Conservation (phyloP, 73 alveolate species). For the Paramecium primaurelia region DNA sequence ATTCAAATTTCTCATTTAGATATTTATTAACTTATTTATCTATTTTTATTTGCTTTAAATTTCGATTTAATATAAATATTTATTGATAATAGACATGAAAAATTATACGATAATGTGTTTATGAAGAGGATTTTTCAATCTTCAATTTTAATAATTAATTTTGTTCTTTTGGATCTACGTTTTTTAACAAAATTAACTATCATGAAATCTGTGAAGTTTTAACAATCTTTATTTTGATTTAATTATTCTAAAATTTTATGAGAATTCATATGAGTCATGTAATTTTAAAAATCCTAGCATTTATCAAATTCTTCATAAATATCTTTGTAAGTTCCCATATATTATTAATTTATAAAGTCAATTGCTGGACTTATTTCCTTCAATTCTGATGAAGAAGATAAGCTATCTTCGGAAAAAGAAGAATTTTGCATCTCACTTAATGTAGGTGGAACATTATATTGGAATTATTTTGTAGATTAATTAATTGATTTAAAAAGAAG, state of each 20-base stretch:
- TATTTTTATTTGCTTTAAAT: too few relatives aligned
- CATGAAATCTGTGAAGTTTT: not conserved
- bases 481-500: not conserved
- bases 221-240: not conserved
- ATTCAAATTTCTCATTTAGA: not conserved
- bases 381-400: not conserved
- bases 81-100: too few relatives aligned
- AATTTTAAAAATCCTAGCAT: not conserved
- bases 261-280: not conserved
- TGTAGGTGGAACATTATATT: not conserved
- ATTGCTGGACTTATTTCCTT: not conserved
- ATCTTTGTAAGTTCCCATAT: not conserved
- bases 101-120: not conserved
- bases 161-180: not conserved
- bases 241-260: not conserved
- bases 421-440: not conserved
- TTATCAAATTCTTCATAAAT: constrained; percentile 6
- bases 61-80: too few relatives aligned
- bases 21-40: not conserved
- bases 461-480: not conserved
- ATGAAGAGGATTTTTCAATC: not conserved
- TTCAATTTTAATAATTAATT: not conserved
- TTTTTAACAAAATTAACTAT: not conserved
- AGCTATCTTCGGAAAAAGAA: not conserved
- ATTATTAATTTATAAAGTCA: not conserved